These are phyloP conservation scores for Hypomontagnella submonticulosa DNA, from an alignment of 495 filamentous ascomycete species.

Conservation along the genomic window DNA sequence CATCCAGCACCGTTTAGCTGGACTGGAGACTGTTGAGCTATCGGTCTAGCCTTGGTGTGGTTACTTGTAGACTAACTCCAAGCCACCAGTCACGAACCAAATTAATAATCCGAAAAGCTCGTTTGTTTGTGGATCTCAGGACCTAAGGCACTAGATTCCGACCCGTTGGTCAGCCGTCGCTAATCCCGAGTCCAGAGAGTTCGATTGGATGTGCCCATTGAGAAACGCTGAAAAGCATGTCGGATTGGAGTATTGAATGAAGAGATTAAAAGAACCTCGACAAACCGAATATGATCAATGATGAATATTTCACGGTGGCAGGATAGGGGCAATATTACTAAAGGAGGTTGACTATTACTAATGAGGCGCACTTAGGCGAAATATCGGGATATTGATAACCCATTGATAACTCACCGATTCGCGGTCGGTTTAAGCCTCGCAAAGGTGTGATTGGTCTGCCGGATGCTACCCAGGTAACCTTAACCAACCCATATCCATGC, in stretches of 20 bases:
- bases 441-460: constrained; percentile 28
- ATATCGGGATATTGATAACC: constrained; percentile 15
- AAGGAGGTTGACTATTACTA: constrained; percentile 19
- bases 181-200: background rate
- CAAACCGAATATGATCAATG: constrained; percentile 4
- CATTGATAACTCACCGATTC: constrained; percentile 2
- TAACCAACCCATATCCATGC: constrained; percentile 10
- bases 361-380: constrained; percentile 37
- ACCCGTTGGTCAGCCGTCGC: background rate
- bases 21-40: background rate
- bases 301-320: background rate
- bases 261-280: background rate
- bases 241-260: background rate
- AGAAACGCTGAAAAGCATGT: too few relatives aligned
- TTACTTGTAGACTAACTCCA: background rate
- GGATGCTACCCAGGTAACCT: constrained; percentile 23
- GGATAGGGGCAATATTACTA: background rate
- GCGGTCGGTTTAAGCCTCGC: constrained; percentile 24
- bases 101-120: background rate
- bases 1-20: too few relatives aligned
- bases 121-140: constrained; percentile 5
- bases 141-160: background rate
- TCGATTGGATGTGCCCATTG: background rate
- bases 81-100: background rate
- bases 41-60: constrained; percentile 4